A percentile compares a stretch with the other conserved stretches of the same genome.
phyloP scores from a whole-genome alignment of 345 rosid species.

The Hypericum androsaemum region DNA sequence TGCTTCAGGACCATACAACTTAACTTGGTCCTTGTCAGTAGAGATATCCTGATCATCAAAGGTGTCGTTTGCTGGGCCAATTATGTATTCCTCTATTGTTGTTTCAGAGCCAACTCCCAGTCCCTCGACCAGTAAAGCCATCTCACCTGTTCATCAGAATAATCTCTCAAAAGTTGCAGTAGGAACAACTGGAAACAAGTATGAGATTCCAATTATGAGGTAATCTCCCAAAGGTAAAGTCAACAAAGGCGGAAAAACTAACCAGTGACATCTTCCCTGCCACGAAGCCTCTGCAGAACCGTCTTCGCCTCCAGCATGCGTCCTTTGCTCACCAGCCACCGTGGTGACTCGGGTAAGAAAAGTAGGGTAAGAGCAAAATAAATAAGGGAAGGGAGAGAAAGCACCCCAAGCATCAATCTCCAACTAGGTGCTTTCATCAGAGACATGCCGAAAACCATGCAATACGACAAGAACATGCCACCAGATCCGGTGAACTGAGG shows the following conservation, averaged over 20 bases:
- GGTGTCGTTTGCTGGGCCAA: constrained; percentile 53
- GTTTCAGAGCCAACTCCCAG: constrained; percentile 77
- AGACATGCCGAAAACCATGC: constrained; percentile 93
- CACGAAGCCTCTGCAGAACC: constrained; percentile 70
- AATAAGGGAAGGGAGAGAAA: constrained; percentile 62
- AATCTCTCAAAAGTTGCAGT: constrained; percentile 12
- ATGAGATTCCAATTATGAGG: not conserved
- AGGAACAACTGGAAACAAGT: not conserved
- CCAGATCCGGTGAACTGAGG: constrained; percentile 92
- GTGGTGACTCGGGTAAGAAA: constrained; percentile 91
- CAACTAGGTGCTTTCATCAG: constrained; percentile 59
- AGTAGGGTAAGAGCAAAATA: constrained; percentile 51
- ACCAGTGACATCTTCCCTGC: constrained; percentile 90
- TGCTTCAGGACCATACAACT: constrained; percentile 79
- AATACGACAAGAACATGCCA: constrained; percentile 86
- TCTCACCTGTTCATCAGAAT: constrained; percentile 66
- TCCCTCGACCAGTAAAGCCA: constrained; percentile 95
- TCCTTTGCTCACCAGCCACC: constrained; percentile 99
- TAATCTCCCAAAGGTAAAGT: too few relatives aligned
- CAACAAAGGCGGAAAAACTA: constrained; percentile 17
- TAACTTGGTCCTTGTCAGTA: constrained; percentile 62
- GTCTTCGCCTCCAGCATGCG: constrained; percentile 79
- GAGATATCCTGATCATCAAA: constrained; percentile 53
- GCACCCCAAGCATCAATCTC: constrained; percentile 98
- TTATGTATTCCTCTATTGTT: constrained; percentile 79